Conservation (phyloP, 306 rosid genomes). For the Gillenia trifoliata region DNA sequence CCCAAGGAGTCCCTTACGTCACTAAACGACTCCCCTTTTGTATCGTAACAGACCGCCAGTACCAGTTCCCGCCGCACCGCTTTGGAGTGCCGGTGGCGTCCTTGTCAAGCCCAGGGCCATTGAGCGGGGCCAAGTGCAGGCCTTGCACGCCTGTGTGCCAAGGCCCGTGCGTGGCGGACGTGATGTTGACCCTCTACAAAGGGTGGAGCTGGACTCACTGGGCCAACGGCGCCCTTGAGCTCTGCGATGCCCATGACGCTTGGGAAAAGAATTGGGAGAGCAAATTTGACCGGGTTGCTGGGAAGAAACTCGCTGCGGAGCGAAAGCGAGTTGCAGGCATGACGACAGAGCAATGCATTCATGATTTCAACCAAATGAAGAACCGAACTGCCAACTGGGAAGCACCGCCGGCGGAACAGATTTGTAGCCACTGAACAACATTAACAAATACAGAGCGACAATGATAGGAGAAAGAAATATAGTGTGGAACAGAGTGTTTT, state of each 20-base stretch:
- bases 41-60: slow-evolving; percentile 66
- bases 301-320: slow-evolving; percentile 20
- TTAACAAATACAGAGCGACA: not conserved
- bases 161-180: slow-evolving; percentile 47
- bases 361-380: slow-evolving; percentile 38
- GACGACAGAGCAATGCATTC: slow-evolving; percentile 32
- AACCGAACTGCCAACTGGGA: slow-evolving; percentile 42
- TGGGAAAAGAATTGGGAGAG: slow-evolving; percentile 76
- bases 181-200: slow-evolving; percentile 35
- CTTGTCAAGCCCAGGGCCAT: slow-evolving; percentile 64
- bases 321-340: slow-evolving; percentile 33
- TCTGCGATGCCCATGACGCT: slow-evolving; percentile 51
- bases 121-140: slow-evolving; percentile 80
- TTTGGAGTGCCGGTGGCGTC: slow-evolving; percentile 89
- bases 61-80: slow-evolving; percentile 50
- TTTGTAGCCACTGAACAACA: slow-evolving; percentile 32
- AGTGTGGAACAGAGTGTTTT: not conserved
- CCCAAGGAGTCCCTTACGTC: slow-evolving; percentile 27
- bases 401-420: slow-evolving; percentile 39
- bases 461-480: not conserved
- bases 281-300: slow-evolving; percentile 45
- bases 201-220: slow-evolving; percentile 87
- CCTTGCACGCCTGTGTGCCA: slow-evolving; percentile 60
- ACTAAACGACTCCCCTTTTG: slow-evolving; percentile 63
- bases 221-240: slow-evolving; percentile 45